Evolutionary conservation across 257 asterid genomes (phyloP).

Genomic region (Mitragyna speciosa): DNA sequence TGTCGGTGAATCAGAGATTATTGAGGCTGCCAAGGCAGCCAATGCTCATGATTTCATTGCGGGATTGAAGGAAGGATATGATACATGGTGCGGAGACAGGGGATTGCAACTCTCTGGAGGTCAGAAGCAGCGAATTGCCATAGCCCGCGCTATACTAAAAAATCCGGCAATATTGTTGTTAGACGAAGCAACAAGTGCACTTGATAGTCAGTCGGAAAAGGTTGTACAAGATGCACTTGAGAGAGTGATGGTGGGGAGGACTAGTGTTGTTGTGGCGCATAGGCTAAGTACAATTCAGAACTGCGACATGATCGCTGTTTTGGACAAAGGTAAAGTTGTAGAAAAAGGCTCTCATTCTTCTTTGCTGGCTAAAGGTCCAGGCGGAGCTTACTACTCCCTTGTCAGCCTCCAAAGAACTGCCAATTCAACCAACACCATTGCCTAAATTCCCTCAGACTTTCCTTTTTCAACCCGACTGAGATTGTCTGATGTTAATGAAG

Average conservation of each 20-base stretch:
- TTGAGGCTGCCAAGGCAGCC: constrained; percentile 76
- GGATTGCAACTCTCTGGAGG: constrained; percentile 91
- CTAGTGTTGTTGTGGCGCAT: constrained; percentile 88
- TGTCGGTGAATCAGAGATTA: constrained; percentile 50
- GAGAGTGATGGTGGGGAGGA: constrained; percentile 76
- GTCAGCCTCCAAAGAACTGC: constrained; percentile 63
- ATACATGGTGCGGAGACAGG: constrained; percentile 79
- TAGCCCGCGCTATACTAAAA: constrained; percentile 71
- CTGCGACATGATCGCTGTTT: constrained; percentile 68
- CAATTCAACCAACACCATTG: neutral
- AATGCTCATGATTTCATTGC: constrained; percentile 83
- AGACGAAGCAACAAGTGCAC: constrained; percentile 89
- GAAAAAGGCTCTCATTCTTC: constrained; percentile 79
- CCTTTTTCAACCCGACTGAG: neutral
- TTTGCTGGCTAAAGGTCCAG: constrained; percentile 52
- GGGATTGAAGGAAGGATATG: constrained; percentile 61
- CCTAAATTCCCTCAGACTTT: neutral
- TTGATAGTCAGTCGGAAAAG: constrained; percentile 79
- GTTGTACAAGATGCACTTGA: constrained; percentile 86
- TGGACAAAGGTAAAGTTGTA: constrained; percentile 69
- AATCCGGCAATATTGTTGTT: constrained; percentile 62
- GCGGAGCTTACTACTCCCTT: constrained; percentile 68
- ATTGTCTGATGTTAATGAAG: neutral
- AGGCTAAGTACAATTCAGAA: constrained; percentile 72
- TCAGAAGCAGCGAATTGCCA: constrained; percentile 85